phyloP scores from a whole-genome alignment of 2,329 filamentous ascomycete species.

The Pyrenophora tritici-repentis region DNA sequence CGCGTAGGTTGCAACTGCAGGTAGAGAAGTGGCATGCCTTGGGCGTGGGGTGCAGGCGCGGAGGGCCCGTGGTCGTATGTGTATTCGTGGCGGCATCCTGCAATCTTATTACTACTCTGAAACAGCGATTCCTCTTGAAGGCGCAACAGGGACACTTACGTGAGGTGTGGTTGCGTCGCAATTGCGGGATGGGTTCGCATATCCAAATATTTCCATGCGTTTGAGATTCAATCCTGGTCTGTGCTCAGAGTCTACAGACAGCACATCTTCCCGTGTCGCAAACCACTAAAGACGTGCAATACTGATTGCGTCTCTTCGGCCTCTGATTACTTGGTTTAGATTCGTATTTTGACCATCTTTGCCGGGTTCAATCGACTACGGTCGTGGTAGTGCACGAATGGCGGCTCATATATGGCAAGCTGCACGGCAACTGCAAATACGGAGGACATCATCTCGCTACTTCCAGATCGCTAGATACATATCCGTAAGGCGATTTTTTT shows the following conservation, averaged over 20 bases:
- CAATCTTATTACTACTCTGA: constrained; percentile 2
- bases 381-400: constrained; percentile 27
- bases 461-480: constrained; percentile 31
- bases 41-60: constrained; percentile 32
- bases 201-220: constrained; percentile 37
- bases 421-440: constrained; percentile 18
- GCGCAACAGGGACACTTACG: constrained; percentile 21
- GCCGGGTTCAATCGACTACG: neutral
- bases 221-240: constrained; percentile 26
- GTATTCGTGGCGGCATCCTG: constrained; percentile 49
- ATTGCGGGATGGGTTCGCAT: constrained; percentile 27
- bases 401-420: constrained; percentile 30
- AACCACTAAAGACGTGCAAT: constrained; percentile 9
- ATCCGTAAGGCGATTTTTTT: constrained; percentile 41
- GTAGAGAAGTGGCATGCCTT: constrained; percentile 35
- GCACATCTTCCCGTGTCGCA: constrained; percentile 11
- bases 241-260: constrained; percentile 26
- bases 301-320: neutral
- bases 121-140: neutral
- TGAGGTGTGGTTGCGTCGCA: constrained; percentile 32
- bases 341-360: neutral
- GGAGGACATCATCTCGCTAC: constrained; percentile 10
- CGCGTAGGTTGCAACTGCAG: constrained; percentile 52
- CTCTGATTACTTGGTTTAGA: no score
- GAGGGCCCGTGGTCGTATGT: constrained; percentile 38